Evolutionary conservation across 2,329 filamentous ascomycete genomes (phyloP).

Genomic region (Phyllosticta capitalensis): DNA sequence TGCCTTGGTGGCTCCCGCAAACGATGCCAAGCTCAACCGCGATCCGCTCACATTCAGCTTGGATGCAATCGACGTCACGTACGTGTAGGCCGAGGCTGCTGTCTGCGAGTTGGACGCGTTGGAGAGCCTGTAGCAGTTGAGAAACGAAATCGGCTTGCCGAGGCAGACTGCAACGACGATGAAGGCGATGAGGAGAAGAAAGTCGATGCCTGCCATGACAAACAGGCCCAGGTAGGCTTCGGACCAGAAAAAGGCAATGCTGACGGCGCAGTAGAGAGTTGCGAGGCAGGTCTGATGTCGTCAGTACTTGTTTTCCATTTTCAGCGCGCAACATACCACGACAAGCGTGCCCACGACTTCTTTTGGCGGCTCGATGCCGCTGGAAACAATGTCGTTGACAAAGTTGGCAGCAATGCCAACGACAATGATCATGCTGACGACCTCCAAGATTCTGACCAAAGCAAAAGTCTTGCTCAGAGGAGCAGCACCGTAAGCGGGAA

Average conservation of each 20-base stretch:
- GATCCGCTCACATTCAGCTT: constrained; percentile 44
- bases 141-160: constrained; percentile 69
- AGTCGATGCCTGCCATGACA: constrained; percentile 59
- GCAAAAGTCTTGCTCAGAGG: constrained; percentile 69
- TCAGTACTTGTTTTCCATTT: constrained; percentile 14
- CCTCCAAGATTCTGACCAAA: constrained; percentile 60
- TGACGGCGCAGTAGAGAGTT: constrained; percentile 59
- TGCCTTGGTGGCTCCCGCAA: constrained; percentile 50
- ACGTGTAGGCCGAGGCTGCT: constrained; percentile 41
- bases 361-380: constrained; percentile 55
- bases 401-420: constrained; percentile 78
- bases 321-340: constrained; percentile 51
- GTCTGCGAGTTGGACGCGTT: constrained; percentile 28
- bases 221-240: constrained; percentile 67
- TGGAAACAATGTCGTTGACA: constrained; percentile 62
- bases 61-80: constrained; percentile 42
- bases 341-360: constrained; percentile 70
- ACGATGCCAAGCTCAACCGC: constrained; percentile 41
- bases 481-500: constrained; percentile 55
- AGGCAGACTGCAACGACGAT: constrained; percentile 69
- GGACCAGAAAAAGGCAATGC: constrained; percentile 74
- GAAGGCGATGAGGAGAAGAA: constrained; percentile 62
- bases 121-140: constrained; percentile 56
- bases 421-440: constrained; percentile 61
- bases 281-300: constrained; percentile 61